Percentiles rank a stretch among this genome's conserved stretches.
Evolutionary conservation across 805 yeast genomes (phyloP).

Genomic region (Candida incommunis): DNA sequence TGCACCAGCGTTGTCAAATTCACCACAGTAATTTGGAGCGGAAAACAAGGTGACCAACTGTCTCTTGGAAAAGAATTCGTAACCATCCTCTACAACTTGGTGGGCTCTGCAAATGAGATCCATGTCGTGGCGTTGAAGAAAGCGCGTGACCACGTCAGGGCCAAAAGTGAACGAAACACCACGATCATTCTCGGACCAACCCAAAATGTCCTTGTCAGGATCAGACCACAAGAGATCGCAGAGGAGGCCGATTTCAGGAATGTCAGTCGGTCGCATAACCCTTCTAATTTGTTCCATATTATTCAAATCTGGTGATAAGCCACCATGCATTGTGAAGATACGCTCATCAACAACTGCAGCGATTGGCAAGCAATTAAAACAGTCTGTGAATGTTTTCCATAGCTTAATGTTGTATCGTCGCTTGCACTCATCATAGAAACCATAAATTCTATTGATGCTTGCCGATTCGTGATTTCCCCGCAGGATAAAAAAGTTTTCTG

Average conservation of each 20-base stretch:
- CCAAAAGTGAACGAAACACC: constrained; percentile 99
- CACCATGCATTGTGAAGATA: constrained; percentile 98
- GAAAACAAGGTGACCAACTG: constrained; percentile 90
- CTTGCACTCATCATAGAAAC: constrained; percentile 93
- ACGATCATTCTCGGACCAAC: constrained; percentile 98
- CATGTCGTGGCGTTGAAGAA: constrained; percentile 94
- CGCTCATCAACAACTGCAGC: constrained; percentile 98
- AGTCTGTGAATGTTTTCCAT: constrained; percentile 98
- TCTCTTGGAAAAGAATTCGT: constrained; percentile 91
- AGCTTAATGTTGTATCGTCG: constrained; percentile 96
- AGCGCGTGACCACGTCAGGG: constrained; percentile 96
- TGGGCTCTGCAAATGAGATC: constrained; percentile 97
- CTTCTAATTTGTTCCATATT: constrained; percentile 98
- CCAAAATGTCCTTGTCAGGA: constrained; percentile 95
- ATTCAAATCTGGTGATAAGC: constrained; percentile 91
- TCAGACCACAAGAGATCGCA: constrained; percentile 98
- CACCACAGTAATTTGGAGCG: constrained; percentile 98
- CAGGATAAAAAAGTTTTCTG: constrained; percentile 90
- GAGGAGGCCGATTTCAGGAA: constrained; percentile 92
- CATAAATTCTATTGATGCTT: constrained; percentile 92
- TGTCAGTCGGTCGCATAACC: constrained; percentile 98
- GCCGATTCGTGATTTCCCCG: constrained; percentile 99
- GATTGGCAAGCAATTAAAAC: constrained; percentile 95
- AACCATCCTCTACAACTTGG: constrained; percentile 98
- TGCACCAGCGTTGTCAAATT: constrained; percentile 97